Conservation (phyloP, 768 basidiomycete species). For the Lentinus brumalis region DNA sequence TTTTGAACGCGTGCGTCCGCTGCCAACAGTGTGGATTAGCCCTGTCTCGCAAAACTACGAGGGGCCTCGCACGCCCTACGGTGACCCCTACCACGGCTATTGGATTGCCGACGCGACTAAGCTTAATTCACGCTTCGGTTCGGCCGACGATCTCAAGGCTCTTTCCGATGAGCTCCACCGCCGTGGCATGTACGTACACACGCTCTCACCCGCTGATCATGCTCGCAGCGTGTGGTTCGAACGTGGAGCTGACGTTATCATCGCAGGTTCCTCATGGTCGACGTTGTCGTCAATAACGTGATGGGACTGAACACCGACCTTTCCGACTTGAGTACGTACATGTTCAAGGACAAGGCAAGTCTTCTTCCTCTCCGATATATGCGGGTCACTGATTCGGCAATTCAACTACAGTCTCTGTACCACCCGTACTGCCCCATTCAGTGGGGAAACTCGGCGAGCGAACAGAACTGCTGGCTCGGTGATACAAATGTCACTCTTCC, state of each 20-base stretch:
- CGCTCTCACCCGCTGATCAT: not conserved
- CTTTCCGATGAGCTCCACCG: conserved; percentile 68
- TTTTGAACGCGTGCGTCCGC: conserved; percentile 1
- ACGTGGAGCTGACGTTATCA: conserved; percentile 3
- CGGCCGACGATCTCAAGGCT: conserved; percentile 67
- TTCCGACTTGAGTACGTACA: conserved; percentile 65
- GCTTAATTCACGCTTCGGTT: conserved; percentile 74
- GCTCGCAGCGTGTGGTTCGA: not conserved
- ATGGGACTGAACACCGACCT: conserved; percentile 60
- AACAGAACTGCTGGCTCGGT: conserved; percentile 84
- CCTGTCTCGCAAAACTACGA: conserved; percentile 80
- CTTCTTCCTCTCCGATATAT: not conserved
- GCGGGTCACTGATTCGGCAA: not conserved
- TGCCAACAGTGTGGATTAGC: conserved; percentile 73
- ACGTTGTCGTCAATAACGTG: conserved; percentile 85
- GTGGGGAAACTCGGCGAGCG: conserved; percentile 67
- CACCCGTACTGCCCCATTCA: conserved; percentile 80
- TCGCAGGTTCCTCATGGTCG: conserved; percentile 77
- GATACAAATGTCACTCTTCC: conserved; percentile 72
- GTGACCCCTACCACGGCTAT: conserved; percentile 86
- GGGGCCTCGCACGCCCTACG: conserved; percentile 69
- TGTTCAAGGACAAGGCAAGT: conserved; percentile 65
- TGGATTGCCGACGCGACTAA: conserved; percentile 72
- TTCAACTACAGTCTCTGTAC: conserved; percentile 52
- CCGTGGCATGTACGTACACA: conserved; percentile 60